Evolutionary conservation across 2,329 filamentous ascomycete genomes (phyloP), one percentile per base, ranked within the genome.

Genomic region (Colletotrichum orchidophilum): DNA sequence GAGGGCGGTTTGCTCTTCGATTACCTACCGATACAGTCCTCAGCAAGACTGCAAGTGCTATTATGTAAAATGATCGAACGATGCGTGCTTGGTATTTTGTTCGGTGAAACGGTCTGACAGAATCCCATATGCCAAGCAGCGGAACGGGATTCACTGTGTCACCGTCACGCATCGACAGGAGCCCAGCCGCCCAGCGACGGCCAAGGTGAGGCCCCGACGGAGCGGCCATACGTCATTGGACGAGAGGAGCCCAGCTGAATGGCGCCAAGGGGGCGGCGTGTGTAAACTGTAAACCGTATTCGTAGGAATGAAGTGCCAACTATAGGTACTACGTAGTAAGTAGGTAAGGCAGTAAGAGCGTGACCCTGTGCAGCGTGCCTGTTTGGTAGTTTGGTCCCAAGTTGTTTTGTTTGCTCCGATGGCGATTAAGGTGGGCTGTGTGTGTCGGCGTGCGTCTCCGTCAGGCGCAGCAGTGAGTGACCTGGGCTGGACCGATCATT

Each of bases 201-300:
- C 64, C 64, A 68, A 68, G 64, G 18, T 50, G 64, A 46, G 50
- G 52, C 53, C 68, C 58, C 46, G 53, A 49, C 58, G 52, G 50
- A 71, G 42, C 39, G 58, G 64, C 33, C 21, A 31, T 42, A 46
- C 33, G 15, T 59, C 27, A 71, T 71, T 71, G 42, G 68, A 18
- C 33, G 21, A 31, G 57, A 49, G 29, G 50, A 29, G 26, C 35
- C 26, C 35, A 39, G 63, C 63, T 68, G 27, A 53, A 39, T 53
- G 50, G 42, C 55, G 53, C 68, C 53, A 71, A 63, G 53, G 55
- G 63, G 58, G 42, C 52, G 42, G 64, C 39, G 39, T 18, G n/a
- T 58, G 53, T 42, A 62, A 64, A 65, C 46, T n/a, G n/a, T n/a
- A n/a, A n/a, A n/a, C n/a, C n/a, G n/a, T n/a, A n/a, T n/a, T n/a